Conservation (phyloP, 805 yeast genomes). For the Zygosaccharomyces rouxii region DNA sequence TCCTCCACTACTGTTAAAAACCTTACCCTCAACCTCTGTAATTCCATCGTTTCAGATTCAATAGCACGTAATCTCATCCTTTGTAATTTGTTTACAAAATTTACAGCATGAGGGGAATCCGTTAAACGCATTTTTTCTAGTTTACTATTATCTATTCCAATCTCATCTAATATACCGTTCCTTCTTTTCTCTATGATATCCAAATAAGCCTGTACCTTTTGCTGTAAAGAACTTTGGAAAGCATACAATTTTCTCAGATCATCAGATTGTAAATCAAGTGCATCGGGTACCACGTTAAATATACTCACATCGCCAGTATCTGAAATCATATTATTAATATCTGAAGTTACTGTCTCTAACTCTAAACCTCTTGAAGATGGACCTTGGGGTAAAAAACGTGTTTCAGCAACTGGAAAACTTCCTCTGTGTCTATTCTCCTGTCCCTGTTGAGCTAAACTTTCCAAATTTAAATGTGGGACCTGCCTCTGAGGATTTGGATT, state of each 20-base stretch:
- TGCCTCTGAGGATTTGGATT: conserved; percentile 11
- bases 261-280: conserved; percentile 11
- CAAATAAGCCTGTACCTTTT: conserved; percentile 25
- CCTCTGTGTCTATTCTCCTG: conserved; percentile 3
- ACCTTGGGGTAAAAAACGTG: background rate
- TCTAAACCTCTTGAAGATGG: background rate
- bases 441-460: conserved; percentile 6
- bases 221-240: conserved; percentile 26
- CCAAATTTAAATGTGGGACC: conserved; percentile 1
- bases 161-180: conserved; percentile 22
- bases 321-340: conserved; percentile 1
- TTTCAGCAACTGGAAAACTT: conserved; percentile 1
- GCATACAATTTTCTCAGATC: conserved; percentile 19
- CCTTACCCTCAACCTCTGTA: conserved; percentile 26
- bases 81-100: conserved; percentile 26
- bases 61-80: conserved; percentile 32
- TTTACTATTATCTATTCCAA: conserved; percentile 23
- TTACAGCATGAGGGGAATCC: conserved; percentile 19
- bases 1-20: conserved; percentile 26
- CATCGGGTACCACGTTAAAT: conserved; percentile 13
- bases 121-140: conserved; percentile 18
- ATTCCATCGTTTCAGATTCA: conserved; percentile 32
- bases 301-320: conserved; percentile 13
- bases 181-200: conserved; percentile 28
- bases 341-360: background rate